A percentile compares a stretch with the other conserved stretches of the same genome.
phyloP scores from a whole-genome alignment of 345 rosid species.

The Lepidium didymum region DNA sequence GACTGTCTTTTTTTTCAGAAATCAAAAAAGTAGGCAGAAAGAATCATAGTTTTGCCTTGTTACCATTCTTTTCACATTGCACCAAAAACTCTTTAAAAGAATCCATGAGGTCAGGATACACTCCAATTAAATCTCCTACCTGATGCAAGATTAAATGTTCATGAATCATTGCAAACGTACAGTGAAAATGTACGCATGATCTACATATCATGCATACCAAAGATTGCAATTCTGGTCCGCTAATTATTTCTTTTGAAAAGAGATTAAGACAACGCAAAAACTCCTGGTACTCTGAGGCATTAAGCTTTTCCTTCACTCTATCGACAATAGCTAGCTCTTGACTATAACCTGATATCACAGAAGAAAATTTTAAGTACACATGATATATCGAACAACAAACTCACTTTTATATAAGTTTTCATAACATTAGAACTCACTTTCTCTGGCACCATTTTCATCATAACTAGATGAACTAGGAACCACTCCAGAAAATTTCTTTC shows the following conservation, averaged over 20 bases:
- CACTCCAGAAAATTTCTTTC: slow-evolving; percentile 40
- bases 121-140: slow-evolving; percentile 70
- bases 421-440: slow-evolving; percentile 14
- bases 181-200: not conserved
- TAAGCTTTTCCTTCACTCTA: slow-evolving; percentile 71
- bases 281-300: slow-evolving; percentile 58
- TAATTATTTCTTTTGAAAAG: slow-evolving; percentile 66
- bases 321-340: slow-evolving; percentile 69
- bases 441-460: slow-evolving; percentile 42
- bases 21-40: not conserved
- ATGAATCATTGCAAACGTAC: not conserved
- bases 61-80: slow-evolving; percentile 76
- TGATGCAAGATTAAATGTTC: slow-evolving; percentile 28
- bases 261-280: slow-evolving; percentile 77
- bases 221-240: slow-evolving; percentile 58
- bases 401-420: not conserved
- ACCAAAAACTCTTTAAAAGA: slow-evolving; percentile 71
- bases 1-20: not conserved
- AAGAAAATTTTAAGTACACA: slow-evolving; percentile 1
- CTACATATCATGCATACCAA: slow-evolving; percentile 59
- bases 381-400: not conserved
- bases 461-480: slow-evolving; percentile 44
- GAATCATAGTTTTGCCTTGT: not conserved
- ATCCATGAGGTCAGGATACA: slow-evolving; percentile 66
- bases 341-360: slow-evolving; percentile 43